Base-by-base conservation (phyloP, 2,329 filamentous ascomycete genomes). In the Pseudocercospora crystallina region DNA sequence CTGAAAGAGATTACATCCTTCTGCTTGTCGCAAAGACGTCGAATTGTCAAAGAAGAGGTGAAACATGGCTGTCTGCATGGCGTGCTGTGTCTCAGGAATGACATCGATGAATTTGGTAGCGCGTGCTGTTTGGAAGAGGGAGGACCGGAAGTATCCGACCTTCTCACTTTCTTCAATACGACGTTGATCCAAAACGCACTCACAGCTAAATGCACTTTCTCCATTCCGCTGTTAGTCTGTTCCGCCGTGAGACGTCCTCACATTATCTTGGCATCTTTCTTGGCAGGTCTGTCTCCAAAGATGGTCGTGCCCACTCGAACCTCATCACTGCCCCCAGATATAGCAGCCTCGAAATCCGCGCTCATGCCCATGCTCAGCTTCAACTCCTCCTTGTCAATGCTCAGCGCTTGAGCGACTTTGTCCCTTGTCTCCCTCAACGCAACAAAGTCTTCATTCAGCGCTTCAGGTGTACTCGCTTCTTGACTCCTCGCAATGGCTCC, bases 311-410 rank as follows among this genome's bases (percentile, higher is more conserved):
- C 94, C 8, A 99, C 83, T 51, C 94, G 81, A 5, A 99, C 91
- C 77, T 97, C 90, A 61, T 83, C 80, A 72, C 91, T 96, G 0
- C 94, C 94, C 76, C 90, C 76, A 10, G 71, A 73, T 65, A 97
- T 85, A 0, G 94, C 94, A 7, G 86, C 87, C 75, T 96, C 91
- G 69, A 92, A 99, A 71, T 99, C 94, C 65, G 89, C 84, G 68
- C 90, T 96, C 94, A 99, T 99, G 5, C 92, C 92, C 92, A 99
- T 99, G 71, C 91, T 96, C 71, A 97, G 71, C 76, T 96, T 90
- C 62, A 96, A 68, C 54, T 79, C 78, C n/a, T 75, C 72, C 12
- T 76, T 68, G 12, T 75, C 67, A 35, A 83, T 60, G 0, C 76
- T 81, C 44, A 91, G 64, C 59, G 84, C 85, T 64, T 73, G 65